Percentiles rank a stretch among this genome's conserved stretches.
Conservation (phyloP, 257 asterid genomes). For the Forsythia viridissima region DNA sequence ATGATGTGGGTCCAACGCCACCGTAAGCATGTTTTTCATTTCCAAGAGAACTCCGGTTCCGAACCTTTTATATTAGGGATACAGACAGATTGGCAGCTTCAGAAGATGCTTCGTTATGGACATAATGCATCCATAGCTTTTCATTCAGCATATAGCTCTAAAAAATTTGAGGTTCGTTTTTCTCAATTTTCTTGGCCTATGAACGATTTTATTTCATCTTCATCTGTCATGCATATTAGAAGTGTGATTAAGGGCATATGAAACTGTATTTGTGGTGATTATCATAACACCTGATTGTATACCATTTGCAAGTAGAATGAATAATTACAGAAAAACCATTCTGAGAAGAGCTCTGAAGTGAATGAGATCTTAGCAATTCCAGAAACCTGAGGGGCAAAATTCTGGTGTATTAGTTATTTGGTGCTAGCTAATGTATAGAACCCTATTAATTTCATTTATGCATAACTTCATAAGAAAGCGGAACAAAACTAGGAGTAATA, state of each 20-base stretch:
- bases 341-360: background rate
- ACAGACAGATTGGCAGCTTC: slow-evolving; percentile 64
- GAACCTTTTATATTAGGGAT: slow-evolving; percentile 46
- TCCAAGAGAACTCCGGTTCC: slow-evolving; percentile 36
- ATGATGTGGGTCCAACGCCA: slow-evolving; percentile 58
- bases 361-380: background rate
- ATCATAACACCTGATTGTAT: background rate
- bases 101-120: slow-evolving; percentile 57
- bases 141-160: slow-evolving; percentile 37
- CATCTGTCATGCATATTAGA: background rate
- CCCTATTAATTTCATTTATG: too few relatives aligned
- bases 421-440: too few relatives aligned
- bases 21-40: slow-evolving; percentile 45
- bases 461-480: too few relatives aligned
- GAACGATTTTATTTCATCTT: background rate
- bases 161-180: slow-evolving; percentile 46
- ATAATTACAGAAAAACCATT: background rate
- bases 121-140: slow-evolving; percentile 42
- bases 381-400: background rate
- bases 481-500: background rate
- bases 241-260: background rate
- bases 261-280: background rate
- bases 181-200: slow-evolving; percentile 5
- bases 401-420: background rate
- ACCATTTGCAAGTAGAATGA: background rate